Evolutionary conservation across 495 filamentous ascomycete species (phyloP), one percentile per base, ranked within the genome.

Genomic region (Aspergillus cristatus): DNA sequence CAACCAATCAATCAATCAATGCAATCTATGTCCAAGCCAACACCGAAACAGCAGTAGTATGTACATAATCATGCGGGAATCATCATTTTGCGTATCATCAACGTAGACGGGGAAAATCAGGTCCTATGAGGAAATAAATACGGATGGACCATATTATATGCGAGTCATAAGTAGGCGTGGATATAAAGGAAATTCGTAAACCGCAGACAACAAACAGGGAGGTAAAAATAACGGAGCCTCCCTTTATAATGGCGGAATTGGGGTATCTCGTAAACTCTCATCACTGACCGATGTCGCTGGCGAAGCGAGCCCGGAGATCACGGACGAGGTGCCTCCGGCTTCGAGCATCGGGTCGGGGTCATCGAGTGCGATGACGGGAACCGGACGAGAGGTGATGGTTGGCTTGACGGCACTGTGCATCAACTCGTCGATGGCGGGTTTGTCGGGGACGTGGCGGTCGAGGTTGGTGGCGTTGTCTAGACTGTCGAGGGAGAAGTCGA

Each of bases 361-460:
- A 5, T 54, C 53, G 18, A 49, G 35, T 1, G 36, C 36, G 10
- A 11, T 28, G n/a, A 28, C 29, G n/a, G 32, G 12, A 24, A 28
- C 25, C 15, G 39, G 14, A 20, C 38, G 48, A 16, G 40, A 31
- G 17, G 32, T 41, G 38, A 41, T 24, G 8, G 43, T 45, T 10
- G 57, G 50, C 42, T 67, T 67, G 3, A 41, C 41, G 2, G 57
- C 34, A n/a, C 48, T 54, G 11, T 61, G 58, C 62, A 70, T 70
- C n/a, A 74, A 43, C 38, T 71, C 68, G 11, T 64, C 63, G 37
- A 70, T 68, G 10, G 57, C 57, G 4, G 70, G 70, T 40, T 72
- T 72, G 13, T 50, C 46, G 4, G 71, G 70, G 10, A 73, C 62
- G 14, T 64, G 58, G 26, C 62, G 57, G n/a, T 68, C 61, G n/a